phyloP scores from a whole-genome alignment of 805 yeast genomes.

The Ogataea pini region DNA sequence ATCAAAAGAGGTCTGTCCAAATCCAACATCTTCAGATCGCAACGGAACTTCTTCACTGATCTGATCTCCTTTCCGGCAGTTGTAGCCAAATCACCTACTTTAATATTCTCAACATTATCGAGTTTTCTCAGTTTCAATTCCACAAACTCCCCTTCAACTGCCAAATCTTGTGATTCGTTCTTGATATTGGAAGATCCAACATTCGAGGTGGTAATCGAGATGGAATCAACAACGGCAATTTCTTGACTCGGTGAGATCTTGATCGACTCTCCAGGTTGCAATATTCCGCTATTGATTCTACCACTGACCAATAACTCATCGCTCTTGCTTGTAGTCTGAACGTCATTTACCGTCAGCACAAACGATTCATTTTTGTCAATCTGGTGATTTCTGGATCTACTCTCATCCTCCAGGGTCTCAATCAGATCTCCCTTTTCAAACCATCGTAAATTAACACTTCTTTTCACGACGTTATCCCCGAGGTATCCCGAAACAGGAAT shows the following conservation, averaged over 20 bases:
- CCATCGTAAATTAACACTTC: slow-evolving; percentile 33
- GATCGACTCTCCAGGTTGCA: slow-evolving; percentile 71
- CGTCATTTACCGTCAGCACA: slow-evolving; percentile 64
- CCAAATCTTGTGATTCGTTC: slow-evolving; percentile 33
- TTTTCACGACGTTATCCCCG: slow-evolving; percentile 64
- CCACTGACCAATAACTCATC: slow-evolving; percentile 61
- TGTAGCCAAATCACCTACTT: slow-evolving; percentile 68
- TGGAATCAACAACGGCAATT: slow-evolving; percentile 42
- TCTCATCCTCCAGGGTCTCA: slow-evolving; percentile 40
- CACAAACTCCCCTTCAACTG: slow-evolving; percentile 57
- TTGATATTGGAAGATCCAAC: slow-evolving; percentile 26
- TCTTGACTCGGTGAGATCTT: slow-evolving; percentile 54
- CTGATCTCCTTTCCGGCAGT: slow-evolving; percentile 32
- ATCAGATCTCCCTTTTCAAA: slow-evolving; percentile 43
- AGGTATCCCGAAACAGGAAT: slow-evolving; percentile 70
- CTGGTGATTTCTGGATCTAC: slow-evolving; percentile 21
- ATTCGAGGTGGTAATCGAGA: slow-evolving; percentile 28
- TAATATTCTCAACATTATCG: slow-evolving; percentile 44
- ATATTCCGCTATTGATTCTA: slow-evolving; percentile 62
- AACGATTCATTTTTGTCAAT: slow-evolving; percentile 42
- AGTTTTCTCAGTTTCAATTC: slow-evolving; percentile 43
- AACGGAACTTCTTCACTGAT: slow-evolving; percentile 49
- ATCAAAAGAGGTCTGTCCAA: slow-evolving; percentile 69
- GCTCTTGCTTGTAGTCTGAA: slow-evolving; percentile 46
- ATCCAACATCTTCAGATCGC: slow-evolving; percentile 65